Evolutionary conservation across 225 moss, liverwort and hornwort genomes (phyloP).

Genomic region (Marchantia paleacea): DNA sequence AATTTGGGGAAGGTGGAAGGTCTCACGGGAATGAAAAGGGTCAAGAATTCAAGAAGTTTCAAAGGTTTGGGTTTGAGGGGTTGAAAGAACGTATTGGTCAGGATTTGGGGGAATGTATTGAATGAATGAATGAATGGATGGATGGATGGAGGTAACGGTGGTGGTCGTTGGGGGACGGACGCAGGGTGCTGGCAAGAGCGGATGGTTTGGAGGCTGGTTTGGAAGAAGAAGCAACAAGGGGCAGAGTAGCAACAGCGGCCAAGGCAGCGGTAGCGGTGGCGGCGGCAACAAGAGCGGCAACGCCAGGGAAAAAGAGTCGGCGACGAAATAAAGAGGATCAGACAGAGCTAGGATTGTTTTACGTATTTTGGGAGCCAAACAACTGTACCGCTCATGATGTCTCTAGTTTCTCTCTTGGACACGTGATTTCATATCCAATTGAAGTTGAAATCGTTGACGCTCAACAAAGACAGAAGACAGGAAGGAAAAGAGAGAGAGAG

Average conservation of each 20-base stretch:
- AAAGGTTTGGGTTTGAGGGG: no score
- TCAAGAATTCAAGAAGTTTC: no score
- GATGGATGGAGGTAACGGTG: background rate
- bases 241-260: constrained; percentile 29
- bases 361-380: constrained; percentile 13
- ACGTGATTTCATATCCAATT: background rate
- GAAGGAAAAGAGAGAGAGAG: background rate
- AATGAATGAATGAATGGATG: background rate
- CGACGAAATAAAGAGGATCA: constrained; percentile 7
- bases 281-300: constrained; percentile 10
- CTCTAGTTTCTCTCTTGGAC: background rate
- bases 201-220: constrained; percentile 54
- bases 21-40: no score
- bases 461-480: background rate
- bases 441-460: background rate
- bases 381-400: background rate
- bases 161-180: background rate
- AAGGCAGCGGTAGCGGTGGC: constrained; percentile 19
- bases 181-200: constrained; percentile 30
- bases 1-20: no score
- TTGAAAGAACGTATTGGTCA: no score
- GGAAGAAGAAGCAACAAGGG: constrained; percentile 20
- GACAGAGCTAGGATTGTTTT: background rate
- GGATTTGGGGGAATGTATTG: background rate
- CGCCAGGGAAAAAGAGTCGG: constrained; percentile 14